Conservation (phyloP, 352 stramenopile species). For the Hyaloperonospora arabidopsidis region DNA sequence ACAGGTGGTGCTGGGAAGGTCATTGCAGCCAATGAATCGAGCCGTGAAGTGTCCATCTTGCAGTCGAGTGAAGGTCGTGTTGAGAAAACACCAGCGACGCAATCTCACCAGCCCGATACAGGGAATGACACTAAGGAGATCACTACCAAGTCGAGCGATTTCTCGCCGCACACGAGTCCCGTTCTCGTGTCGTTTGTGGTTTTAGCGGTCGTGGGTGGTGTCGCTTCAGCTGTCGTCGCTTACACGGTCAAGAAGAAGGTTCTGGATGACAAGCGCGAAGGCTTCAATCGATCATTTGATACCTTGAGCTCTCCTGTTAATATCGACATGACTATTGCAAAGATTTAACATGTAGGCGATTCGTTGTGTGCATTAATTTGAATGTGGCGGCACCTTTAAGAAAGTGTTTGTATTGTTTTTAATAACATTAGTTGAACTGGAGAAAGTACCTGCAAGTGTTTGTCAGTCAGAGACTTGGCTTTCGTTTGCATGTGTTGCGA, state of each 20-base stretch:
- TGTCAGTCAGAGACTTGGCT: too few species aligned
- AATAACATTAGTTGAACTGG: too few species aligned
- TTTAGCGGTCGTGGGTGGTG: slow-evolving; percentile 12
- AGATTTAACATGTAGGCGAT: slow-evolving; percentile 20
- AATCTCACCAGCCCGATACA: slow-evolving; percentile 8
- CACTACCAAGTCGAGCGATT: slow-evolving; percentile 20
- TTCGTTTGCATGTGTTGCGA: too few species aligned
- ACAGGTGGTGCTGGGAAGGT: slow-evolving; percentile 20
- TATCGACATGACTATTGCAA: slow-evolving; percentile 25
- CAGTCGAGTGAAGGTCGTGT: slow-evolving; percentile 21
- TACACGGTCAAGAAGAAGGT: slow-evolving; percentile 25
- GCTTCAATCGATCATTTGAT: slow-evolving; percentile 22
- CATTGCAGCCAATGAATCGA: slow-evolving; percentile 11
- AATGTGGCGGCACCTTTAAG: too few species aligned
- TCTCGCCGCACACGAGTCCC: slow-evolving; percentile 8
- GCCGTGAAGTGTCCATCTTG: slow-evolving; percentile 24
- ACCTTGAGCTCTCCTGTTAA: slow-evolving; percentile 24
- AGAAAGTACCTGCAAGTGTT: too few species aligned
- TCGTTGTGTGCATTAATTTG: background rate
- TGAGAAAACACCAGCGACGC: slow-evolving; percentile 19
- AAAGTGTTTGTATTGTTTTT: too few species aligned
- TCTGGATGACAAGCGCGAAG: slow-evolving; percentile 17
- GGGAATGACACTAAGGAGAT: background rate
- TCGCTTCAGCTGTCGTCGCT: slow-evolving; percentile 19
- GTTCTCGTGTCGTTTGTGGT: slow-evolving; percentile 22